Evolutionary conservation across 768 basidiomycete species (phyloP), one percentile per base, ranked within the genome.

Genomic region (Lactifluus piperatus): DNA sequence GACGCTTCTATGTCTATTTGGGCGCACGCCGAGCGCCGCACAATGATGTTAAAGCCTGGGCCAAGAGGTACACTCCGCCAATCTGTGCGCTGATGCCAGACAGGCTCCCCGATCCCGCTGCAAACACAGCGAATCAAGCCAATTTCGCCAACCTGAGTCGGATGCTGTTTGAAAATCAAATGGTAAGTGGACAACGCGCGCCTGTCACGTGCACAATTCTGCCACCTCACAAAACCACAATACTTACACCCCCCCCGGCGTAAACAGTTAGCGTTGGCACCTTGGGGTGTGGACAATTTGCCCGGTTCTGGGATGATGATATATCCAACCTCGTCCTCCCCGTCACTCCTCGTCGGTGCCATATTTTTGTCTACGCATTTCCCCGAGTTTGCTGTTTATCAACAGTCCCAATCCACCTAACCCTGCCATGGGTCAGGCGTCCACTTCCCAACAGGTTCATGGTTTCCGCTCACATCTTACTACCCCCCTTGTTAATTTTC

Each of bases 21-120:
- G 54, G 71, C 24, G 74, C 76, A 49, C 74, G 75, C 47, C 73
- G 69, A 54, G 70, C 77, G 63, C 66, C 77, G 58, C 67, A 79
- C 58, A 66, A 69, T 58, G 76, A 83, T 34, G 71, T 84, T 45
- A 75, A 79, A 39, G 72, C 73, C 7, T 84, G 81, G 81, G 73
- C 81, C 50, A 75, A 73, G 57, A 75, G 71, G 52, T 74, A 75
- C 59, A 62, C 71, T 46, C 76, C 68, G 32, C 71, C 81, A 22
- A 71, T 81, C 58, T 82, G 81, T 70, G 82, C 83, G 44, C 80
- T 86, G 70, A 79, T 85, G 76, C 79, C 84, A 18, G 79, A 83
- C 66, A 77, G 79, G 34, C 76, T 81, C 41, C 71, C 79, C 47
- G 79, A 83, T 62, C 68, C 77, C 30, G 74, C 76, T 45, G 68